Evolutionary conservation across 768 basidiomycete genomes (phyloP), one percentile per base, ranked within the genome.

Genomic region (Mrakia frigida): DNA sequence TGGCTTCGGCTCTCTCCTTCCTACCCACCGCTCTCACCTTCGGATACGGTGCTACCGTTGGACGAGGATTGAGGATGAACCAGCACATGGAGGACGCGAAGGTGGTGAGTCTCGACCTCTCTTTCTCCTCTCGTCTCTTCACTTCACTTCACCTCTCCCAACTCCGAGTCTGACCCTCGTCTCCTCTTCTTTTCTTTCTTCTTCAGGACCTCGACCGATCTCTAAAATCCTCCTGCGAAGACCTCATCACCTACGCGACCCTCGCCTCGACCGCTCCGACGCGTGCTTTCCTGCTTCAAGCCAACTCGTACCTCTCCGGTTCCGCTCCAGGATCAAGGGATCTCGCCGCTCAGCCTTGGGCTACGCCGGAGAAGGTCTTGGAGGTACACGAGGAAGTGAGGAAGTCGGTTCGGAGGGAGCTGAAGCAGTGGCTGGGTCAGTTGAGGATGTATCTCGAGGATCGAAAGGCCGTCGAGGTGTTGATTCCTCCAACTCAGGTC

Each of bases 221-320:
- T 41, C 88, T 98, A 39, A 92, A 93, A 81, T 86, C 86, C 25
- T 90, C 89, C 0, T 98, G 95, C 84, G 93, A 96, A 84, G 88
- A 89, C 56, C 87, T 93, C 52, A 96, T 98, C 75, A 83, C 86
- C 4, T 83, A 87, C 21, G 90, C 89, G 78, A 86, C 89, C 11
- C 84, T 86, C 53, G 82, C 85, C 0, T 86, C 92, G 35, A 89
- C 89, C 59, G 84, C 85, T 5, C 87, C 90, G 0, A 82, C 94
- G 25, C 88, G 86, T 43, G 81, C 85, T 28, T 95, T 92, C 89
- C 84, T 89, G 1, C 87, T 88, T 37, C 85, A 86, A 60, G 86
- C 88, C 61, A 83, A 83, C 9, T 80, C 83, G 0, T 85, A 83
- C 80, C 81, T 85, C 31, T 53, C 70, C 81, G 39, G 31, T 46